Conservation (phyloP, 495 filamentous ascomycete species). For the Amniculicola lignicola region DNA sequence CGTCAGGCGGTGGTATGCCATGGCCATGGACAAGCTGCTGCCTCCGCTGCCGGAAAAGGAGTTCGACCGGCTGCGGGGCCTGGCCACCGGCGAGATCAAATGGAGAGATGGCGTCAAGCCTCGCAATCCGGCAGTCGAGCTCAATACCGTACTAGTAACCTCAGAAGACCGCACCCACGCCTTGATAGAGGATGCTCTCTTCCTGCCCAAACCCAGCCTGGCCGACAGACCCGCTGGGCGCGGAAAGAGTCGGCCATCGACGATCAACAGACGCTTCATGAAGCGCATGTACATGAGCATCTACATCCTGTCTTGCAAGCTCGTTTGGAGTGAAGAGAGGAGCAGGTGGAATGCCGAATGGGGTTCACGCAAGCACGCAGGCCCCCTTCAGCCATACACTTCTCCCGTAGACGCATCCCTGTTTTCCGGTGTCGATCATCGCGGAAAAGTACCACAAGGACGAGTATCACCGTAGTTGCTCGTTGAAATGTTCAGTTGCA, state of each 20-base stretch:
- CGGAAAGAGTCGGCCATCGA: slow-evolving; percentile 20
- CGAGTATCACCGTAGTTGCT: too few relatives aligned
- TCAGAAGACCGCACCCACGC: neutral
- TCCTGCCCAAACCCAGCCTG: slow-evolving; percentile 12
- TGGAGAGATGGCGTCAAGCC: slow-evolving; percentile 43
- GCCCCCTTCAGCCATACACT: neutral
- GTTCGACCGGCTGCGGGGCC: slow-evolving; percentile 57
- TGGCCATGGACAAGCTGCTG: slow-evolving; percentile 54
- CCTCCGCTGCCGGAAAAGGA: slow-evolving; percentile 70
- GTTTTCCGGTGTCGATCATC: slow-evolving; percentile 23
- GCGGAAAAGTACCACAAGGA: neutral
- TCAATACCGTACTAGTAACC: neutral
- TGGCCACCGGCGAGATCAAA: slow-evolving; percentile 53
- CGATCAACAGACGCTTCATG: slow-evolving; percentile 24
- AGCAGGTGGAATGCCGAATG: slow-evolving; percentile 24
- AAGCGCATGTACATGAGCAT: slow-evolving; percentile 25
- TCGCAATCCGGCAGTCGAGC: slow-evolving; percentile 2
- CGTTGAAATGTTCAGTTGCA: too few relatives aligned
- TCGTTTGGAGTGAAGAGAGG: slow-evolving; percentile 18
- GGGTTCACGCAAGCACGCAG: slow-evolving; percentile 4
- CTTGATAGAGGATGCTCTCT: slow-evolving; percentile 1
- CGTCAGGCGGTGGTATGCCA: slow-evolving; percentile 57
- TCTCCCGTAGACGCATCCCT: slow-evolving; percentile 3
- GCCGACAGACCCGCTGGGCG: slow-evolving; percentile 11
- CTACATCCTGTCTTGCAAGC: slow-evolving; percentile 15